phyloP scores from a whole-genome alignment of 2,329 filamentous ascomycete genomes.

The Tolypocladium tundrense region DNA sequence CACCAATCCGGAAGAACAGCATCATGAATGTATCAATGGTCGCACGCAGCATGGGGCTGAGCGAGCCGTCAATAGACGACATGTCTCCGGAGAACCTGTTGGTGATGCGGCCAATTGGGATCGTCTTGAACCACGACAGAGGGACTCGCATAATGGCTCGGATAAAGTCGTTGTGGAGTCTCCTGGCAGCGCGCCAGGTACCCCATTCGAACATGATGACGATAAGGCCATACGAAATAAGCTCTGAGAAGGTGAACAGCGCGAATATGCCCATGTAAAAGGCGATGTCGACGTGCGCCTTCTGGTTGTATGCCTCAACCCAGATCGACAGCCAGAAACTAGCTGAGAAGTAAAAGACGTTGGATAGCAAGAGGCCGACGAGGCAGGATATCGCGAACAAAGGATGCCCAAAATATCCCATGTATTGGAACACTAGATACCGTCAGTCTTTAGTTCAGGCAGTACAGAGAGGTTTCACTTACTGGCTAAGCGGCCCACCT shows the following conservation, averaged over 20 bases:
- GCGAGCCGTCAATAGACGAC: conserved; percentile 39
- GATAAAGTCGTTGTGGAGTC: conserved; percentile 42
- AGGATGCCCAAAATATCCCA: conserved; percentile 38
- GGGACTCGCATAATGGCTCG: conserved; percentile 41
- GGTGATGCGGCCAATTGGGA: conserved; percentile 40
- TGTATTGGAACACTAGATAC: conserved; percentile 35
- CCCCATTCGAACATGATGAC: conserved; percentile 42
- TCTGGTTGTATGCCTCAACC: conserved; percentile 39
- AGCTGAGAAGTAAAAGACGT: conserved; percentile 30
- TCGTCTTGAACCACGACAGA: conserved; percentile 45
- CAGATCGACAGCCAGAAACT: conserved; percentile 41
- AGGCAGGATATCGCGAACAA: conserved; percentile 30
- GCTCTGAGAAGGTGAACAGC: conserved; percentile 31
- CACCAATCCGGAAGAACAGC: conserved; percentile 34
- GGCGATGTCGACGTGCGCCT: conserved; percentile 30
- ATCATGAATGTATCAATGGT: conserved; percentile 31
- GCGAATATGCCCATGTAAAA: conserved; percentile 47
- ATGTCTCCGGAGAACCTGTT: conserved; percentile 49
- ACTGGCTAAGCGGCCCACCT: conserved; percentile 33
- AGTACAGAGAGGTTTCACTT: conserved; percentile 10
- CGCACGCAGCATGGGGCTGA: conserved; percentile 34
- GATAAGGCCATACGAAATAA: conserved; percentile 29
- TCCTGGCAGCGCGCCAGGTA: conserved; percentile 44
- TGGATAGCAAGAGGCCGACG: conserved; percentile 27
- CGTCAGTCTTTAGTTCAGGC: conserved; percentile 5